These are phyloP conservation scores for Terfezia boudieri DNA, from an alignment of 495 filamentous ascomycete species.

Conservation along the genomic window DNA sequence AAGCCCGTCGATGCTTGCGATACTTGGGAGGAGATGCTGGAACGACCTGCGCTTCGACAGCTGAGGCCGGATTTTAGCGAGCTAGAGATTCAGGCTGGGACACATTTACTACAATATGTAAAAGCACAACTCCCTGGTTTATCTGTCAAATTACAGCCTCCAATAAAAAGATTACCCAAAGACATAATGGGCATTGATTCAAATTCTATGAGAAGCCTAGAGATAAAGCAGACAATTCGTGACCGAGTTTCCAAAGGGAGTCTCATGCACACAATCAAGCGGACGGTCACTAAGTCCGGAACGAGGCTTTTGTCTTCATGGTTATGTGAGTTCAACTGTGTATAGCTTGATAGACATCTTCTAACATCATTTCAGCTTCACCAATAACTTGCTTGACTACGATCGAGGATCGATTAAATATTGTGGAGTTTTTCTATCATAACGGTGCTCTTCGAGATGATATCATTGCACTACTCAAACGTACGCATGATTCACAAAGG, in stretches of 20 bases:
- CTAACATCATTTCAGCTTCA: constrained; percentile 26
- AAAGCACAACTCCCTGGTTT: constrained; percentile 48
- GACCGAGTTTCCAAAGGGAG: constrained; percentile 59
- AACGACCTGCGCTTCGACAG: constrained; percentile 33
- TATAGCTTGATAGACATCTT: not conserved
- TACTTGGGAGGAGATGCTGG: constrained; percentile 51
- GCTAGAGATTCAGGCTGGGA: constrained; percentile 43
- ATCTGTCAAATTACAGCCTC: constrained; percentile 70
- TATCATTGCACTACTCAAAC: constrained; percentile 41
- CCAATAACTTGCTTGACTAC: constrained; percentile 63
- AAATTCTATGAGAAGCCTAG: constrained; percentile 68
- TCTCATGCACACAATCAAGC: constrained; percentile 64
- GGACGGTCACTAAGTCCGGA: constrained; percentile 78
- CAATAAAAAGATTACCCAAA: constrained; percentile 41
- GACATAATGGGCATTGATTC: constrained; percentile 81
- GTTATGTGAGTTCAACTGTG: constrained; percentile 35
- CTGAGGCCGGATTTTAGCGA: constrained; percentile 23
- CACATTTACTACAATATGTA: constrained; percentile 59
- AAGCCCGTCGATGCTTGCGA: constrained; percentile 23
- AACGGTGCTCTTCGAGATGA: constrained; percentile 41
- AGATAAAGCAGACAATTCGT: constrained; percentile 64
- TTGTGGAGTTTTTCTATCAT: constrained; percentile 51
- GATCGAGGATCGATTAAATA: constrained; percentile 61
- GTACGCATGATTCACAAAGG: constrained; percentile 66
- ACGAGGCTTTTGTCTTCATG: constrained; percentile 59